Percentiles rank a stretch among this genome's conserved stretches.
phyloP scores from a whole-genome alignment of 768 basidiomycete species.

The Galerina marginata region DNA sequence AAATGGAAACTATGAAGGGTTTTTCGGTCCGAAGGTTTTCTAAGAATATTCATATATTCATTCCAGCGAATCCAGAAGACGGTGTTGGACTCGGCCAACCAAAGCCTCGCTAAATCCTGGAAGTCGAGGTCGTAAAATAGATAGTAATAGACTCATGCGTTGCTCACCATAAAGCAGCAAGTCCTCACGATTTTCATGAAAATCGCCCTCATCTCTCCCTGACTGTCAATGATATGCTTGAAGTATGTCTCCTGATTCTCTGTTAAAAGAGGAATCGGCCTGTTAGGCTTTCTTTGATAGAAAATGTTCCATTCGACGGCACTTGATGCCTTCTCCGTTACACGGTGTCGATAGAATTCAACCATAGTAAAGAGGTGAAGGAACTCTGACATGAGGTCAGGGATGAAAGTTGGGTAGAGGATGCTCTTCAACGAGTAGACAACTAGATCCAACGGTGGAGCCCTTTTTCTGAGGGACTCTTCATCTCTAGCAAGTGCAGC shows the following conservation, averaged over 20 bases:
- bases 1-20: slow-evolving; percentile 23
- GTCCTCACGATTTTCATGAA: slow-evolving; percentile 36
- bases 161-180: slow-evolving; percentile 33
- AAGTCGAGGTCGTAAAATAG: background rate
- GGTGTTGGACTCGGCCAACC: slow-evolving; percentile 33
- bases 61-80: slow-evolving; percentile 45
- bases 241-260: slow-evolving; percentile 28
- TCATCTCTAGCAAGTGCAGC: slow-evolving; percentile 6
- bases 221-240: slow-evolving; percentile 16
- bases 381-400: slow-evolving; percentile 35
- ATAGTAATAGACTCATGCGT: slow-evolving; percentile 11
- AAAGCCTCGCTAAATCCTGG: slow-evolving; percentile 42
- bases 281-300: slow-evolving; percentile 22
- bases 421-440: slow-evolving; percentile 38
- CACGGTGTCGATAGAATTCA: slow-evolving; percentile 40
- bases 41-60: slow-evolving; percentile 45
- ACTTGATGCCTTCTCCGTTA: slow-evolving; percentile 28
- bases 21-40: slow-evolving; percentile 7
- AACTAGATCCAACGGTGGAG: slow-evolving; percentile 35
- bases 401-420: slow-evolving; percentile 28
- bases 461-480: slow-evolving; percentile 13
- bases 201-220: slow-evolving; percentile 30
- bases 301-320: slow-evolving; percentile 35
- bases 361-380: slow-evolving; percentile 41
- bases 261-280: slow-evolving; percentile 6